Evolutionary conservation across 768 basidiomycete species (phyloP), one percentile per base, ranked within the genome.

Genomic region (Mycena belliarum): DNA sequence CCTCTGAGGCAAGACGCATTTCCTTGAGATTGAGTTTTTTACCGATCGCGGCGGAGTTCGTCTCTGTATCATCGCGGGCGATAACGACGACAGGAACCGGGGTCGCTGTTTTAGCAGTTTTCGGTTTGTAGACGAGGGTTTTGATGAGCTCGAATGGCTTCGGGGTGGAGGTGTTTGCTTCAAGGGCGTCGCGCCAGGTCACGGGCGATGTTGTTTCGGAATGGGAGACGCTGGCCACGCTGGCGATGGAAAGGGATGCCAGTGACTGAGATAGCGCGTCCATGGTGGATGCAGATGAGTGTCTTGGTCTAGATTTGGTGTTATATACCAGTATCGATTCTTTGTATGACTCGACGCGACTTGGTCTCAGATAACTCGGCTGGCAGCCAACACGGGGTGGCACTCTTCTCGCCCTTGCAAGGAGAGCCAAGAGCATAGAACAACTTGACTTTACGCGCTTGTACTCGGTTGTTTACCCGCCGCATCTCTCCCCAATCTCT

Each of bases 101-200:
- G 28, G 82, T 84, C 8, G 90, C 91, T 0, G 84, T 82, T 72
- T 97, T 97, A n/a, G 94, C 89, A 3, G 94, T 93, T 74, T 95
- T 95, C 29, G 95, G 95, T 70, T 98, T 98, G 87, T 93, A 96
- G 54, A 96, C 88, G 64, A 95, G 87, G 46, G 89, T 91, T 72
- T 94, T 95, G 70, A 90, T 81, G 65, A 92, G 79, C 70, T 90
- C 84, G 67, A 88, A 91, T 16, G 78, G 10, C 25, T 48, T 76
- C 45, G 74, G 75, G 1, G 88, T 75, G 14, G 79, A 74, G 37
- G 79, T 63, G 49, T 73, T 71, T 8, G 81, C 77, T 59, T 80
- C 76, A 65, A 97, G 74, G 42, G 87, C 83, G 42, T 86, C 86
- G 63, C 83, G 84, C 94, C 94, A 96, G 43, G 85, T 74, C 0